Percentiles rank a stretch among this genome's conserved stretches.
Evolutionary conservation across 2,329 filamentous ascomycete species (phyloP).

Genomic region (Colletotrichum zoysiae): DNA sequence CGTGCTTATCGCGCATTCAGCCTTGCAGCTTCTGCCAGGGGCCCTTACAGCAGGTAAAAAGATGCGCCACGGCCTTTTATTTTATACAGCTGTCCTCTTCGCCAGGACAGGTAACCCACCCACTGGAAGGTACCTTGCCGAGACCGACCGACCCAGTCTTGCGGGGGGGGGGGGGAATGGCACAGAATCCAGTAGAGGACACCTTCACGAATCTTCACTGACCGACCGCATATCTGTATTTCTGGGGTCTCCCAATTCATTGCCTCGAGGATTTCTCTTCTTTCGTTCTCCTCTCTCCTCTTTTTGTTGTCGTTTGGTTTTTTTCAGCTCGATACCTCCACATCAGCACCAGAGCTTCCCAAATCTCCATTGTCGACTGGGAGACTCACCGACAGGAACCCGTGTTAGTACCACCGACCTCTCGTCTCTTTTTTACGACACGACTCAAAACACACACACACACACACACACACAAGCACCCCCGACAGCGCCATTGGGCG

Average conservation of each 20-base stretch:
- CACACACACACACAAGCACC: neutral
- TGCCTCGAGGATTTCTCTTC: slow-evolving; percentile 17
- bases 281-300: slow-evolving; percentile 11
- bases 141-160: slow-evolving; percentile 29
- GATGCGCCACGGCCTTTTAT: slow-evolving; percentile 32
- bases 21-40: slow-evolving; percentile 26
- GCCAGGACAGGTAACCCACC: slow-evolving; percentile 37
- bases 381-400: slow-evolving; percentile 30
- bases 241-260: slow-evolving; percentile 13
- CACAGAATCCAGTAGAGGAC: slow-evolving; percentile 39
- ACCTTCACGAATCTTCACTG: slow-evolving; percentile 36
- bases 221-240: slow-evolving; percentile 31
- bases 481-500: slow-evolving; percentile 39
- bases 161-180: slow-evolving; percentile 23
- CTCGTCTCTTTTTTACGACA: slow-evolving; percentile 26
- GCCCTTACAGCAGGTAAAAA: neutral
- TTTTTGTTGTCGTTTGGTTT: slow-evolving; percentile 5
- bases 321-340: neutral
- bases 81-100: slow-evolving; percentile 42
- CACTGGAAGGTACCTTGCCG: slow-evolving; percentile 24
- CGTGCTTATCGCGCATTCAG: slow-evolving; percentile 29
- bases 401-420: slow-evolving; percentile 17
- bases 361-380: slow-evolving; percentile 23
- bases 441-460: neutral
- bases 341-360: slow-evolving; percentile 16